These are phyloP conservation scores for Exophiala viscosa DNA, from an alignment of 2,329 filamentous ascomycete species.

Conservation along the genomic window DNA sequence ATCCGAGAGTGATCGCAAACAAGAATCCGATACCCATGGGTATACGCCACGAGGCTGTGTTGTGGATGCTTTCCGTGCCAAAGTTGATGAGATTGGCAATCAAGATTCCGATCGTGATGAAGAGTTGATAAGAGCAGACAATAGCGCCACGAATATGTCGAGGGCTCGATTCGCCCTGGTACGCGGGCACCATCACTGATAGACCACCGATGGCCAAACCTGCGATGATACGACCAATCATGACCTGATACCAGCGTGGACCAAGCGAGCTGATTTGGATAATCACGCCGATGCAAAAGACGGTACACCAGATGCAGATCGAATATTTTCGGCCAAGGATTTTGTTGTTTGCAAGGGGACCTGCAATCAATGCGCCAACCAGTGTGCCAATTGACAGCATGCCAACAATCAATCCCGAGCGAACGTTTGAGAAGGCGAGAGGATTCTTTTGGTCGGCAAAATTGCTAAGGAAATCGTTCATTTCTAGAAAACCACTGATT, in stretches of 20 bases:
- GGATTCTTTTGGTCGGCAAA: slow-evolving; percentile 38
- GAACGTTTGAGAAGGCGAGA: slow-evolving; percentile 41
- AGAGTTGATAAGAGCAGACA: slow-evolving; percentile 46
- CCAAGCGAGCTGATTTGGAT: slow-evolving; percentile 42
- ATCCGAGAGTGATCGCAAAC: slow-evolving; percentile 52
- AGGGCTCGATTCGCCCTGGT: slow-evolving; percentile 46
- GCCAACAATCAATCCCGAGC: slow-evolving; percentile 42
- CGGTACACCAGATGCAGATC: slow-evolving; percentile 43
- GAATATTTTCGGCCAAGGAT: slow-evolving; percentile 44
- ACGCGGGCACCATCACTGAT: slow-evolving; percentile 47
- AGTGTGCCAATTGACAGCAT: slow-evolving; percentile 43
- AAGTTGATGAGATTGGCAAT: slow-evolving; percentile 49
- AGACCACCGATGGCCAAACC: slow-evolving; percentile 47
- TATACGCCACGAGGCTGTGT: slow-evolving; percentile 47
- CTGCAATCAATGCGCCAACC: slow-evolving; percentile 41
- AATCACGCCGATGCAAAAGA: slow-evolving; percentile 46
- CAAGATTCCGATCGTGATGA: slow-evolving; percentile 50
- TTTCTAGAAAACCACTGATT: slow-evolving; percentile 45
- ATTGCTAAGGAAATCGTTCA: slow-evolving; percentile 43
- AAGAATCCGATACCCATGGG: slow-evolving; percentile 56
- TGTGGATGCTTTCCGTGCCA: slow-evolving; percentile 40
- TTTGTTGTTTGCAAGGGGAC: slow-evolving; percentile 33
- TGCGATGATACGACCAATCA: slow-evolving; percentile 45
- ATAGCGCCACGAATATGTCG: slow-evolving; percentile 48
- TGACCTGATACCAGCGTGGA: slow-evolving; percentile 43